Evolutionary conservation across 208 protist species (phyloP).

Genomic region (Spongospora subterranea): DNA sequence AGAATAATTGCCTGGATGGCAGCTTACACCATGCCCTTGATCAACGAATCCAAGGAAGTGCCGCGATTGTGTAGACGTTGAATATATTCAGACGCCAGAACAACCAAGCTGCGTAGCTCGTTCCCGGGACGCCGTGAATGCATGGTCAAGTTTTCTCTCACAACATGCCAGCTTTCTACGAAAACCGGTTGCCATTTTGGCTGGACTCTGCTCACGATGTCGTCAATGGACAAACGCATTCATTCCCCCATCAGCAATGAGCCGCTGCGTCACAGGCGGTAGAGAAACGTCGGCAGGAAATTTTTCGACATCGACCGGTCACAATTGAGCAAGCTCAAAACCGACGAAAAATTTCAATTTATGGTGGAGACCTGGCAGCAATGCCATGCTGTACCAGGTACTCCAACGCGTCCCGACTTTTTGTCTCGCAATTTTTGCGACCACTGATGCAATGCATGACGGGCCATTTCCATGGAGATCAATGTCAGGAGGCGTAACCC

Average conservation of each 20-base stretch:
- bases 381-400: neutral
- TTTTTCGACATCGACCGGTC: neutral
- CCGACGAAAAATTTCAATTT: neutral
- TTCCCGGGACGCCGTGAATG: neutral
- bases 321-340: neutral
- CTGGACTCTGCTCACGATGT: neutral
- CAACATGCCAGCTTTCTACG: neutral
- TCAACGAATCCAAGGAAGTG: neutral
- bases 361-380: neutral
- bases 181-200: neutral
- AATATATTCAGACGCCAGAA: neutral
- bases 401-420: neutral
- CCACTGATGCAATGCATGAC: neutral
- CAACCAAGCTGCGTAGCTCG: neutral
- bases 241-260: neutral
- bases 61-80: neutral
- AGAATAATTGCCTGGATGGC: neutral
- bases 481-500: too few relatives aligned
- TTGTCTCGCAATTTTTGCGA: neutral
- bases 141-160: neutral
- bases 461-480: neutral
- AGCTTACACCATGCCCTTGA: neutral
- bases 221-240: neutral
- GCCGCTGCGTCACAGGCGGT: neutral
- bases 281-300: neutral